Evolutionary conservation across 208 protist species (phyloP).

Genomic region (Leptomonas seymouri): DNA sequence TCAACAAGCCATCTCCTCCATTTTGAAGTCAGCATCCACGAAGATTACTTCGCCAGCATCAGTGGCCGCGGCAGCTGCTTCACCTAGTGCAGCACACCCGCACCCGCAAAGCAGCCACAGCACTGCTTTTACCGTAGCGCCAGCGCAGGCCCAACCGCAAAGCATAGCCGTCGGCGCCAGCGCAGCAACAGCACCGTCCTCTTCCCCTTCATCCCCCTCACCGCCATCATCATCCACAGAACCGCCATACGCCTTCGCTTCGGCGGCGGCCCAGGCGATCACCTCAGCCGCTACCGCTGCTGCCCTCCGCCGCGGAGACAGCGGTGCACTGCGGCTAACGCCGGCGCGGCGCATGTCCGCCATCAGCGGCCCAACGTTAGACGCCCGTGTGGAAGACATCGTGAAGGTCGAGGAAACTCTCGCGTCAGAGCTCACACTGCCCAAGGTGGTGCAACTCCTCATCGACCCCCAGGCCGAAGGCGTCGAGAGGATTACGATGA

Average conservation of each 20-base stretch:
- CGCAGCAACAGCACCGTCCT: background rate
- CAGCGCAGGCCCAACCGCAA: no score
- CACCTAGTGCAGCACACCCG: background rate
- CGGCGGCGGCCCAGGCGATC: background rate
- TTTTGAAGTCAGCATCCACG: conserved; percentile 1
- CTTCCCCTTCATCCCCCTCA: background rate
- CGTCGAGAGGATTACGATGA: conserved; percentile 73
- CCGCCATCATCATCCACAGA: background rate
- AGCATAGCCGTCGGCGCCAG: no score
- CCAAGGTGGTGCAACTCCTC: conserved; percentile 73
- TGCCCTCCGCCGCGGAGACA: conserved; percentile 8
- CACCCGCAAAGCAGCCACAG: background rate
- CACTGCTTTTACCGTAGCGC: background rate
- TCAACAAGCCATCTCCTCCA: conserved; percentile 16
- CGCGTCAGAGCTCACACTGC: conserved; percentile 53
- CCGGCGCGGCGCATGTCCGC: conserved; percentile 36
- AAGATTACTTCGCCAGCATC: background rate
- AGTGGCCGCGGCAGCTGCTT: conserved; percentile 4
- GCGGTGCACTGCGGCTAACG: conserved; percentile 29
- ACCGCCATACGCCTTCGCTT: conserved; percentile 5
- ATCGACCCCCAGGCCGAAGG: conserved; percentile 72
- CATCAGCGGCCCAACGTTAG: conserved; percentile 43
- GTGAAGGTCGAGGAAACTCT: conserved; percentile 57
- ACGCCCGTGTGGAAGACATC: conserved; percentile 75
- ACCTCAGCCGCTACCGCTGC: conserved; percentile 2